phyloP scores from a whole-genome alignment of 306 rosid genomes.

The Pterocarpus santalinus region DNA sequence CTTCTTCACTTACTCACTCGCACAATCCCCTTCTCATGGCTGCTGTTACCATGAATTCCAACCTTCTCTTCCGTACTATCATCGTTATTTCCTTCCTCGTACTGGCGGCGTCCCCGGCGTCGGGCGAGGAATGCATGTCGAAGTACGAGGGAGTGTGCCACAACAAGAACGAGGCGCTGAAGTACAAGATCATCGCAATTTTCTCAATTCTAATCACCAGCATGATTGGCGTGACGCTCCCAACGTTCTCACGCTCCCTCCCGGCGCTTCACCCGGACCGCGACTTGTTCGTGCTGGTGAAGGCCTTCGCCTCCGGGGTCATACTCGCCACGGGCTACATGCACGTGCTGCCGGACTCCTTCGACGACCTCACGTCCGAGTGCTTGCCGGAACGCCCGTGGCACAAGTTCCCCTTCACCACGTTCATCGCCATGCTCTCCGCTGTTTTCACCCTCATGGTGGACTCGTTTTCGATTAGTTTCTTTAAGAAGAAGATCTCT shows the following conservation, averaged over 20 bases:
- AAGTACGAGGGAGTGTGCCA: conserved; percentile 48
- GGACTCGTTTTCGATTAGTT: conserved; percentile 65
- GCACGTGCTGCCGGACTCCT: conserved; percentile 82
- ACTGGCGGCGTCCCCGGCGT: background rate
- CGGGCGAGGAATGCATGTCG: conserved; percentile 29
- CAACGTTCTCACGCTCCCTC: conserved; percentile 50
- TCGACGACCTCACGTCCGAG: conserved; percentile 46
- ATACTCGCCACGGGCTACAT: conserved; percentile 79
- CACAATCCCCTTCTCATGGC: background rate
- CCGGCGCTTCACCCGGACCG: conserved; percentile 59
- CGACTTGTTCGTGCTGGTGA: conserved; percentile 55
- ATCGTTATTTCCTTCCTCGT: background rate
- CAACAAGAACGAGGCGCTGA: conserved; percentile 45
- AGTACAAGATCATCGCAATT: conserved; percentile 63
- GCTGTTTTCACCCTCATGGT: conserved; percentile 64
- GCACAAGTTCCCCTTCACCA: conserved; percentile 68
- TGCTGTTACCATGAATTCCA: background rate
- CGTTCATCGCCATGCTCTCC: conserved; percentile 70
- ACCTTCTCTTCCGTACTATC: background rate
- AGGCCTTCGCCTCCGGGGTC: conserved; percentile 75
- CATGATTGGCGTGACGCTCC: conserved; percentile 61
- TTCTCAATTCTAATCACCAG: conserved; percentile 52
- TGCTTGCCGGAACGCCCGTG: conserved; percentile 71
- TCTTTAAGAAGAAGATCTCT: conserved; percentile 45
- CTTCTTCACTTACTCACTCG: background rate